Percentiles rank a stretch among this genome's conserved stretches.
These are phyloP conservation scores for Capillidium heterosporum DNA, from an alignment of 371 early-diverging fungal species.

Conservation along the genomic window DNA sequence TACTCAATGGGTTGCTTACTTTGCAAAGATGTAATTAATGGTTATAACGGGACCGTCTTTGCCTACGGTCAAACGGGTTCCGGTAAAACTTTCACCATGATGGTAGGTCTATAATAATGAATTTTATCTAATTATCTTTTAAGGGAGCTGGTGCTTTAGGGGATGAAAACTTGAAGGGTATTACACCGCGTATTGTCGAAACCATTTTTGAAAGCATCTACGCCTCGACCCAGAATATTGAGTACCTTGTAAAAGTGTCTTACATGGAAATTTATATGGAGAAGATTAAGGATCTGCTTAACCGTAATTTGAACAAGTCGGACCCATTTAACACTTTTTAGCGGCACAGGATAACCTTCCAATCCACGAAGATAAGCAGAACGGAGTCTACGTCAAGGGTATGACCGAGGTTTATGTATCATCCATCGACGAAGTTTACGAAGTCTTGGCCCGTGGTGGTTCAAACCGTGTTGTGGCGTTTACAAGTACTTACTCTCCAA, in stretches of 20 bases:
- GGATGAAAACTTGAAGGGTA: conserved; percentile 70
- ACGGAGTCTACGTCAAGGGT: conserved; percentile 93
- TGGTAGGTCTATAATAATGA: conserved; percentile 29
- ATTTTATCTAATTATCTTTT: conserved; percentile 21
- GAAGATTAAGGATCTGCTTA: conserved; percentile 88
- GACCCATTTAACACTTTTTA: conserved; percentile 11
- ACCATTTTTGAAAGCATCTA: conserved; percentile 73
- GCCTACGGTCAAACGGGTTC: conserved; percentile 97
- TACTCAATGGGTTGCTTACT: neutral
- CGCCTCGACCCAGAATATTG: conserved; percentile 67
- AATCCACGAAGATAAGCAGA: conserved; percentile 83
- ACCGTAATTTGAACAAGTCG: conserved; percentile 28
- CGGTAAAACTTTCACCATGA: conserved; percentile 99
- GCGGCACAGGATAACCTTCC: conserved; percentile 76
- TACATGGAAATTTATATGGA: conserved; percentile 99
- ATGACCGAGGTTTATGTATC: conserved; percentile 84
- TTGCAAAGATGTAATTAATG: conserved; percentile 41
- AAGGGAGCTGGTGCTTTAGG: conserved; percentile 87
- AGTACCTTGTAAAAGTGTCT: conserved; percentile 87
- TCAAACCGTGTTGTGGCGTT: conserved; percentile 74
- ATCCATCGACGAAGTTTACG: conserved; percentile 83
- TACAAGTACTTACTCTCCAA: conserved; percentile 40
- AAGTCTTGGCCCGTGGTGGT: conserved; percentile 84
- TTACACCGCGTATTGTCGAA: conserved; percentile 86
- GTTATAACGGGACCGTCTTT: conserved; percentile 96